Conservation (phyloP, 2,329 filamentous ascomycete species). For the Gnomoniopsis smithogilvyi region DNA sequence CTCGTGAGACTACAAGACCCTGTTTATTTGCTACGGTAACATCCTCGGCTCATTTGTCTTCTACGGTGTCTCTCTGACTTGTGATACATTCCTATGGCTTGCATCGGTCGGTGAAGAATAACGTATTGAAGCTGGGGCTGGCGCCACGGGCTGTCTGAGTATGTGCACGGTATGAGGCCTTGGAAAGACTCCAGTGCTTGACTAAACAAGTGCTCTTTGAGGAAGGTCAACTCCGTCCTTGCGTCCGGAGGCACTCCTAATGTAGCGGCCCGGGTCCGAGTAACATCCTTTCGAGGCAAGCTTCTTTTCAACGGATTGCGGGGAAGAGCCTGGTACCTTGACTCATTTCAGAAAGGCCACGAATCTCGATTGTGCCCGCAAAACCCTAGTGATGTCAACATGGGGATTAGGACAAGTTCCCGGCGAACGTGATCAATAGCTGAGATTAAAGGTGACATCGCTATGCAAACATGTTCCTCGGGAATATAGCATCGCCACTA, state of each 20-base stretch:
- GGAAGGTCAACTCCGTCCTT: neutral
- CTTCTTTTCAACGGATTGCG: neutral
- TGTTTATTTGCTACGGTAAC: neutral
- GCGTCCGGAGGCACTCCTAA: neutral
- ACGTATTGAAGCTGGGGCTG: neutral
- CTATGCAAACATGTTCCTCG: neutral
- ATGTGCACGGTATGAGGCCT: neutral
- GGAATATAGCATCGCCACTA: neutral
- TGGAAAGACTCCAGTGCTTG: neutral
- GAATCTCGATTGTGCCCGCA: neutral
- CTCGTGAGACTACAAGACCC: neutral
- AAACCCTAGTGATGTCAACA: neutral
- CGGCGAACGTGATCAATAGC: neutral
- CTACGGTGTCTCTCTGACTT: neutral
- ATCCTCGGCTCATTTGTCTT: neutral
- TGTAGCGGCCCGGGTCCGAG: neutral
- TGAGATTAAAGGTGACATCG: neutral
- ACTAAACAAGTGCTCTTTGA: neutral
- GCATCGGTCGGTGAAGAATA: neutral
- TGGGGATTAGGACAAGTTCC: neutral
- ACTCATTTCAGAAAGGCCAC: neutral
- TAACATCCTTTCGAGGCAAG: neutral
- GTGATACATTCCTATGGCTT: neutral
- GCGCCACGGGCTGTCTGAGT: no score
- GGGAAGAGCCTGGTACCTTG: neutral